phyloP scores from a whole-genome alignment of 1,284 basidiomycete species.

The Pseudomicrostroma phylloplanum region DNA sequence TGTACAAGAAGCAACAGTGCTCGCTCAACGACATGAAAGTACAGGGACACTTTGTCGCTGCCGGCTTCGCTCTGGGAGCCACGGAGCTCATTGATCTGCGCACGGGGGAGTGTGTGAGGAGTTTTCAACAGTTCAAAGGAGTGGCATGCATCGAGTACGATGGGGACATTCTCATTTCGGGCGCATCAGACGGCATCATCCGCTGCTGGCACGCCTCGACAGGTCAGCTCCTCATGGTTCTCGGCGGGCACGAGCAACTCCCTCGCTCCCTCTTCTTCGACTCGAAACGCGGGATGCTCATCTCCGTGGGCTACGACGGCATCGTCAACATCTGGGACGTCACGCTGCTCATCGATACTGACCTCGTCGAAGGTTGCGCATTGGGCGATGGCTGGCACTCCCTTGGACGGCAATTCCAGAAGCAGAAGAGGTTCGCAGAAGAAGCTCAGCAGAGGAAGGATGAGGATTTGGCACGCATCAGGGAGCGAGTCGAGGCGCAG shows the following conservation, averaged over 20 bases:
- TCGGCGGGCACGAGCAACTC: background rate
- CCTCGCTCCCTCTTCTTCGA: conserved; percentile 4
- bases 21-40: conserved; percentile 6
- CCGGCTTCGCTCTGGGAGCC: background rate
- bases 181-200: background rate
- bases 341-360: background rate
- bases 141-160: background rate
- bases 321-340: conserved; percentile 6
- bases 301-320: conserved; percentile 4
- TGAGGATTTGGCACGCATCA: background rate
- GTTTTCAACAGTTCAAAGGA: background rate
- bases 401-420: background rate
- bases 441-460: background rate
- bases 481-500: background rate
- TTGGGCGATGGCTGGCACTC: background rate
- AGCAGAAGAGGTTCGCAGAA: background rate
- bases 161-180: background rate
- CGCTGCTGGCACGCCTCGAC: background rate
- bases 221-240: background rate
- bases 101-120: background rate
- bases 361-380: background rate
- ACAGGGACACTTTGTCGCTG: background rate
- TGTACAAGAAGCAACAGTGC: background rate
- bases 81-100: background rate
- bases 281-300: background rate